Evolutionary conservation across 1,284 basidiomycete species (phyloP), one percentile per base, ranked within the genome.

Genomic region (Papiliotrema flavescens): DNA sequence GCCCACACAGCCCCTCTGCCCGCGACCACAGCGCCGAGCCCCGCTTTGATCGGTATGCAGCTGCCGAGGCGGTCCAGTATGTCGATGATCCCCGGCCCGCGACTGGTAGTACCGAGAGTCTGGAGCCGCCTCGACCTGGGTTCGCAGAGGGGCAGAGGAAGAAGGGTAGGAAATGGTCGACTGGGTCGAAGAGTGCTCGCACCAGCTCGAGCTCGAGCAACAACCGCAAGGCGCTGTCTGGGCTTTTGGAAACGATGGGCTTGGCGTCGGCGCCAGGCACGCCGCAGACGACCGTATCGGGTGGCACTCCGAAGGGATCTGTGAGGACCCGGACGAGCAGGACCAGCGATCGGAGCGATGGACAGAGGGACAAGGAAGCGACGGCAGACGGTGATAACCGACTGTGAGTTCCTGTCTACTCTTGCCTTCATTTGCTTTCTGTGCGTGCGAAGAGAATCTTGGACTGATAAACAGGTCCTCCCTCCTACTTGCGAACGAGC

Each of bases 401-500:
- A n/a, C n/a, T n/a, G n/a, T n/a, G n/a, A n/a, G n/a, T n/a, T n/a
- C n/a, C n/a, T n/a, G n/a, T n/a, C n/a, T n/a, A n/a, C n/a, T n/a
- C n/a, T n/a, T n/a, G n/a, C n/a, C n/a, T n/a, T n/a, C n/a, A n/a
- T n/a, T n/a, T n/a, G n/a, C n/a, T n/a, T n/a, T n/a, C n/a, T n/a
- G n/a, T n/a, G n/a, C n/a, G n/a, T n/a, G n/a, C n/a, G n/a, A n/a
- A n/a, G n/a, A n/a, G n/a, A n/a, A n/a, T n/a, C n/a, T n/a, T n/a
- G n/a, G n/a, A 28, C 28, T 42, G 47, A 48, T 20, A 48, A 23
- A 11, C 41, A 67, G 68, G 66, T 56, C 57, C 8, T 58, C 65
- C 2, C 50, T 73, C 17, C 65, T 79, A 11, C 62, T 76, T 0
- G 65, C 72, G 2, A 71, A 74, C 47, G 78, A 79, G 58, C 59